Conservation (phyloP, 169 alveolate genomes). For the Eimeria sp. region DNA sequence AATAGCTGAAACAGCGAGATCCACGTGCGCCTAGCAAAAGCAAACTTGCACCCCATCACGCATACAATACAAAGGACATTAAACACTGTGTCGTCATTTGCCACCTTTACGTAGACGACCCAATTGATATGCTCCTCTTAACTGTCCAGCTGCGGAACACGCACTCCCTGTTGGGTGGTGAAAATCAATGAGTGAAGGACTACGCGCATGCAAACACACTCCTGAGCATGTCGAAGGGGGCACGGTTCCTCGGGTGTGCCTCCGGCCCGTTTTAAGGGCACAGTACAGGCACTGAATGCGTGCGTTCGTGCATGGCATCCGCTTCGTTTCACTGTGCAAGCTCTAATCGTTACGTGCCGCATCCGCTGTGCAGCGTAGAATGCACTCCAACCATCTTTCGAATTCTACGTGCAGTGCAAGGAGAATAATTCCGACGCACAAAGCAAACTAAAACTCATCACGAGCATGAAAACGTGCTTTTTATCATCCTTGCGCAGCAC, state of each 20-base stretch:
- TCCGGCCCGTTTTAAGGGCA: neutral
- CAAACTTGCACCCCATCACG: too few species aligned
- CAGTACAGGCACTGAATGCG: too few species aligned
- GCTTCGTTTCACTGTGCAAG: too few species aligned
- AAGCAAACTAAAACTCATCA: too few species aligned
- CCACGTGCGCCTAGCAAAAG: too few species aligned
- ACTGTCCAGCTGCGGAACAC: neutral
- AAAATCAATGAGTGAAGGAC: neutral
- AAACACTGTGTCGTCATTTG: too few species aligned
- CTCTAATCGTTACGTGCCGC: neutral
- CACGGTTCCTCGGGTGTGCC: neutral
- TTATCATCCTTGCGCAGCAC: neutral
- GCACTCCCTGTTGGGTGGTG: too few species aligned
- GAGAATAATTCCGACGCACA: neutral
- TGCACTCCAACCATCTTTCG: neutral
- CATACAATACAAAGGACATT: too few species aligned
- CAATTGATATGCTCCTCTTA: neutral
- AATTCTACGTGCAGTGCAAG: neutral
- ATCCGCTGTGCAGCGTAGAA: neutral
- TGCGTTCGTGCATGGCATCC: too few species aligned
- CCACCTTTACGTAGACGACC: too few species aligned
- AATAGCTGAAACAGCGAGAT: too few species aligned
- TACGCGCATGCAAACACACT: neutral
- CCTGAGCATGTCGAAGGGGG: neutral
- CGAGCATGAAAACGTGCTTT: neutral